These are phyloP conservation scores for Sarcodon sp. DNA, from an alignment of 768 basidiomycete species.

Conservation along the genomic window DNA sequence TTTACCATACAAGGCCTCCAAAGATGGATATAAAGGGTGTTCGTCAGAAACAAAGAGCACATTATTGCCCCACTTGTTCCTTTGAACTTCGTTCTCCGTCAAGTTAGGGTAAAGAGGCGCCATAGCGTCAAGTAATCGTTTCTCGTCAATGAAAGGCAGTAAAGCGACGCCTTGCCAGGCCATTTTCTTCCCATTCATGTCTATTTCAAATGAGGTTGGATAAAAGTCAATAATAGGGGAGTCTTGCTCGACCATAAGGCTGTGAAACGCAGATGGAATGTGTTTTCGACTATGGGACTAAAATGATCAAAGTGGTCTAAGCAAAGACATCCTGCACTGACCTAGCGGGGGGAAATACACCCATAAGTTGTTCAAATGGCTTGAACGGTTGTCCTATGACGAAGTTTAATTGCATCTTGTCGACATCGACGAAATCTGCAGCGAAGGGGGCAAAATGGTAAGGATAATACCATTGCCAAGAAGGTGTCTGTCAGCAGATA, in stretches of 20 bases:
- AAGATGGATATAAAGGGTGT: slow-evolving; percentile 76
- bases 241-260: slow-evolving; percentile 73
- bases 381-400: slow-evolving; percentile 80
- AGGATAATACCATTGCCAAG: slow-evolving; percentile 99
- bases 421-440: slow-evolving; percentile 77
- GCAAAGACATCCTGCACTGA: slow-evolving; percentile 17
- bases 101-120: slow-evolving; percentile 47
- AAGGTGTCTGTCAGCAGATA: slow-evolving; percentile 46
- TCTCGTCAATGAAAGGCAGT: slow-evolving; percentile 88
- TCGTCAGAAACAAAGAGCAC: slow-evolving; percentile 75
- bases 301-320: slow-evolving; percentile 5
- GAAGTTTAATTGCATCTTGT: slow-evolving; percentile 70
- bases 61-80: slow-evolving; percentile 81
- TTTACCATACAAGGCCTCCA: slow-evolving; percentile 86
- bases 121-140: slow-evolving; percentile 78
- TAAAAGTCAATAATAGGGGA: slow-evolving; percentile 97
- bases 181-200: slow-evolving; percentile 99
- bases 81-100: slow-evolving; percentile 65
- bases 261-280: slow-evolving; percentile 78
- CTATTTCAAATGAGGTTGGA: slow-evolving; percentile 82
- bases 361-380: slow-evolving; percentile 96
- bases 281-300: slow-evolving; percentile 54
- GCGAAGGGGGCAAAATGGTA: slow-evolving; percentile 99
- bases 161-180: slow-evolving; percentile 97
- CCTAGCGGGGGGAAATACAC: slow-evolving; percentile 94